Conservation (phyloP, 2,329 filamentous ascomycete species). For the Ilyonectria mors-panacis region DNA sequence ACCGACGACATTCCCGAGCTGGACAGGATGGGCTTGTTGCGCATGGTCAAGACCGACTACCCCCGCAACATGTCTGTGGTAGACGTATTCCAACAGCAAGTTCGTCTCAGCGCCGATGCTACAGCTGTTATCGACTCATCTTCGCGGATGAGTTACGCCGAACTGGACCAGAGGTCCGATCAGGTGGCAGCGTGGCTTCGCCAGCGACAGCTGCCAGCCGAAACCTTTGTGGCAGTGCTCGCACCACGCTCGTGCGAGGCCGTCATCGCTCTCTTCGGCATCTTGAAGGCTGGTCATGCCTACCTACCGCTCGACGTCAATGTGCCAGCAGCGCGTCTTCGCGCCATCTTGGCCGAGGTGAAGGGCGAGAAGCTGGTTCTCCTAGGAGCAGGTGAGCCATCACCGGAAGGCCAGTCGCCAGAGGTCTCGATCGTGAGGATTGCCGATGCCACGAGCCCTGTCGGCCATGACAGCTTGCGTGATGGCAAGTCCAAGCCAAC, state of each 20-base stretch:
- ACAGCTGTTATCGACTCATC: slow-evolving; percentile 40
- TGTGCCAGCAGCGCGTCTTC: slow-evolving; percentile 20
- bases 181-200: slow-evolving; percentile 8
- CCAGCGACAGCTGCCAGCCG: neutral
- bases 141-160: slow-evolving; percentile 34
- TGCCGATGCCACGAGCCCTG: neutral
- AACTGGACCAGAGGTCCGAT: slow-evolving; percentile 38
- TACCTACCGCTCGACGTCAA: slow-evolving; percentile 38
- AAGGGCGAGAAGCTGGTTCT: slow-evolving; percentile 19
- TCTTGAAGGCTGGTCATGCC: slow-evolving; percentile 36
- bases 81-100: slow-evolving; percentile 45
- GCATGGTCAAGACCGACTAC: slow-evolving; percentile 32
- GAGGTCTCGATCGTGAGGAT: neutral
- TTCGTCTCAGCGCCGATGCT: slow-evolving; percentile 14
- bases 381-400: neutral
- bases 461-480: neutral
- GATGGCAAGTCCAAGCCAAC: too few relatives aligned
- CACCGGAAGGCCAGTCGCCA: neutral
- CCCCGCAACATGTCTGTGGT: slow-evolving; percentile 39
- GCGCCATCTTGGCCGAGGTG: slow-evolving; percentile 23
- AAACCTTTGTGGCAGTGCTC: slow-evolving; percentile 29
- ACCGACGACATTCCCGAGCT: slow-evolving; percentile 15
- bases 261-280: slow-evolving; percentile 29
- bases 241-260: slow-evolving; percentile 23
- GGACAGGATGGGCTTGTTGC: slow-evolving; percentile 33